Conservation (phyloP, 768 basidiomycete species). For the Amanita molliuscula region DNA sequence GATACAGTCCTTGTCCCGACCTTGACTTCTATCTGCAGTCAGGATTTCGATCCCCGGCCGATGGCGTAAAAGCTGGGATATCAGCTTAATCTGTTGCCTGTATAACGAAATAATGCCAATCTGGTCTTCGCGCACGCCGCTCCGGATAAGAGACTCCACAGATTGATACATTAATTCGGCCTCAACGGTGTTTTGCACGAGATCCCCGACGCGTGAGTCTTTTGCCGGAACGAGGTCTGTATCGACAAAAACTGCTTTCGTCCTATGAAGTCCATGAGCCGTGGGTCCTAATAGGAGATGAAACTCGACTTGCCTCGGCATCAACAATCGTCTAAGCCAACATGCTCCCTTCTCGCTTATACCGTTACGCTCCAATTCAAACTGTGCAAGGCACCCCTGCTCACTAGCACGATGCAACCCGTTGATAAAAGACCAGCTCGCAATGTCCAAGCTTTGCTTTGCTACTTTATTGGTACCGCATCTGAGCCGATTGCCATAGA, state of each 20-base stretch:
- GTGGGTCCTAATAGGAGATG: not conserved
- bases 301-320: conserved; percentile 47
- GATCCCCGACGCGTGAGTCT: conserved; percentile 77
- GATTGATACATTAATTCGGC: conserved; percentile 64
- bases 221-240: conserved; percentile 72
- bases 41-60: conserved; percentile 66
- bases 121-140: conserved; percentile 58
- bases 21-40: too few species aligned
- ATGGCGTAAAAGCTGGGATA: conserved; percentile 52
- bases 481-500: conserved; percentile 67
- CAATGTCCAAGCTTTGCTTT: conserved; percentile 42
- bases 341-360: conserved; percentile 28
- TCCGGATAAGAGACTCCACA: conserved; percentile 47
- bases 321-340: conserved; percentile 62
- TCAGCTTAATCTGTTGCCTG: conserved; percentile 88
- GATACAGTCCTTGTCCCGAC: too few species aligned
- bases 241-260: conserved; percentile 88
- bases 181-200: conserved; percentile 85
- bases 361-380: not conserved
- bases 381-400: conserved; percentile 3
- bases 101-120: conserved; percentile 90
- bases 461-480: conserved; percentile 76
- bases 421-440: conserved; percentile 31
- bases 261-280: conserved; percentile 33
- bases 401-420: conserved; percentile 26